Percentiles rank a stretch among this genome's conserved stretches.
Conservation (phyloP, 164 flowering plant species). For the Umbellularia californica region DNA sequence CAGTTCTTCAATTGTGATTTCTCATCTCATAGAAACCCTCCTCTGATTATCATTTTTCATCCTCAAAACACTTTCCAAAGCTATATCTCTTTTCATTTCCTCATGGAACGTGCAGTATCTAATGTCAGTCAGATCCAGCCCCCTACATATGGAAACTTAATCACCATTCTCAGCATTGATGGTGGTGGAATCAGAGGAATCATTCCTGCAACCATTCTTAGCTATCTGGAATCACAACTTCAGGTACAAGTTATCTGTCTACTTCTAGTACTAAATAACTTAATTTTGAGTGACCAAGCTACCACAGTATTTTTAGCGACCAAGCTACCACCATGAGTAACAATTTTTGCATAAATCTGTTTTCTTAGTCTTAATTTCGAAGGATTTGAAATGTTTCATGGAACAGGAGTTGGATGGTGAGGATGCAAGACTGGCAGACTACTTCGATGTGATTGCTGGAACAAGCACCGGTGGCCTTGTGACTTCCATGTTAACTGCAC, state of each 20-base stretch:
- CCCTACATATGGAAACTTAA: slow-evolving; percentile 3
- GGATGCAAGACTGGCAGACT: slow-evolving; percentile 32
- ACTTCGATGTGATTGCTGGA: slow-evolving; percentile 40
- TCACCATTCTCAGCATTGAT: slow-evolving; percentile 13
- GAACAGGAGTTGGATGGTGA: slow-evolving; percentile 25
- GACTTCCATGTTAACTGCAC: slow-evolving; percentile 38
- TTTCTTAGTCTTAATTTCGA: neutral
- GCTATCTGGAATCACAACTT: slow-evolving; percentile 9
- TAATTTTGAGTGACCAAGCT: neutral
- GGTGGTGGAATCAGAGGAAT: slow-evolving; percentile 12
- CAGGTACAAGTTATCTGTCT: neutral
- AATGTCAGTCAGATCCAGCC: slow-evolving; percentile 1
- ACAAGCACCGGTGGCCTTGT: slow-evolving; percentile 41
- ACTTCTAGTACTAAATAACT: neutral
- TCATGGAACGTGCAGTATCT: neutral
- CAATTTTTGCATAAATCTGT: neutral
- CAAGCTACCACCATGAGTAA: neutral
- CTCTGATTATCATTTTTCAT: neutral
- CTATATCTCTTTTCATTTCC: neutral
- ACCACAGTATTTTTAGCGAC: neutral
- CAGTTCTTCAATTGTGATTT: no score
- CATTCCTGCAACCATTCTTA: slow-evolving; percentile 13
- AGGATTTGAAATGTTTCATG: neutral
- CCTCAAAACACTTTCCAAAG: neutral
- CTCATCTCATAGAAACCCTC: neutral